Evolutionary conservation across 169 alveolate species (phyloP), one percentile per base, ranked within the genome.

Genomic region (Plasmodium coatneyi): DNA sequence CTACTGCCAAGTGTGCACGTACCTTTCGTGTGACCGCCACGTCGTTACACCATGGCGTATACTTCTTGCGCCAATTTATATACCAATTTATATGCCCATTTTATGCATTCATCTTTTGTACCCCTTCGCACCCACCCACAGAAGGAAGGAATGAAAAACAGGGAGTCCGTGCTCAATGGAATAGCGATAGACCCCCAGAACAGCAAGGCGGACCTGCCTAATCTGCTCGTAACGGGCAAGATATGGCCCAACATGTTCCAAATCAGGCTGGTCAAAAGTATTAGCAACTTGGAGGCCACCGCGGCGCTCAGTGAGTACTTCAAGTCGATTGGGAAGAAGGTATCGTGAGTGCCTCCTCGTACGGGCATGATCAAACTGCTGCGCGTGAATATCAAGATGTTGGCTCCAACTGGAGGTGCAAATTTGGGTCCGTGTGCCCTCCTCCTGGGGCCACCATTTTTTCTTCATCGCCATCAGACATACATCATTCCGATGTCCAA

Each of bases 201-300:
- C 34, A 80, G 10, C 9, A 19, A 41, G 32, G 70, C 49, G 9
- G 25, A 5, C 10, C 14, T 66, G 9, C 95, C 95, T 0, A 80
- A 36, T 22, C 56, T 90, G 28, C 36, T 80, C 2, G 95, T 90
- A 19, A 80, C 95, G 22, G 95, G 95, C 6, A 90, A 90, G 54
- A 16, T 41, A 4, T 90, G 95, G 95, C 49, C 95, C 43, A 90
- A 90, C 32, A 60, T 90, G n/a, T 90, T 90, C 74, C 84, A 90
- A 90, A 90, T 90, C 36, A 87, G 25, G 66, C 46, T 87, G 28
- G 43, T n/a, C 43, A 84, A 54, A 84, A 78, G n/a, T 1, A 36
- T 9, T 22, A n/a, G 32, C 10, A 49, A 41, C 41, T 39, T 76
- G 46, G 36, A 32, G 36, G 71, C 86, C 2, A 19, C 25, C 25